Percentiles rank a stretch among this genome's conserved stretches.
Conservation (phyloP, 2,329 filamentous ascomycete species). For the Sporothrix variecibatus region DNA sequence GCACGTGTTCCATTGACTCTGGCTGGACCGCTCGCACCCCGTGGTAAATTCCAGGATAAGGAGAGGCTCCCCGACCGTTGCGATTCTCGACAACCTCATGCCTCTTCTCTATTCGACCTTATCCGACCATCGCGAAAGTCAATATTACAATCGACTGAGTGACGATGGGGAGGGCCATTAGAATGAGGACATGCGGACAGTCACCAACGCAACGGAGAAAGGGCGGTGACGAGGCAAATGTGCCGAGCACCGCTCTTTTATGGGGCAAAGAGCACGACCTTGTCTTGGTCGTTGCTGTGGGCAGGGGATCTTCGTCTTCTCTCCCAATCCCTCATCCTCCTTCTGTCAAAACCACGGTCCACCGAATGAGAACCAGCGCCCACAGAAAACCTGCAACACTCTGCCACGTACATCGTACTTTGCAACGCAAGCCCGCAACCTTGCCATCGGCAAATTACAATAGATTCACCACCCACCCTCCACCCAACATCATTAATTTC, state of each 20-base stretch:
- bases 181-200: not conserved
- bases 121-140: not conserved
- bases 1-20: not conserved
- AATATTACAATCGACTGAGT: not conserved
- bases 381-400: not conserved
- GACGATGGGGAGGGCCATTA: not conserved
- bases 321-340: not conserved
- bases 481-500: not conserved
- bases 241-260: constrained; percentile 13
- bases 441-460: not conserved
- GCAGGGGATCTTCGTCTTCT: not conserved
- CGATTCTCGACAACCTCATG: not conserved
- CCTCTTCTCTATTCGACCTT: not conserved
- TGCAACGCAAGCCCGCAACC: not conserved
- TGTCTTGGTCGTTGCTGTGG: constrained; percentile 6
- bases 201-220: not conserved
- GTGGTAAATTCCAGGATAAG: too few relatives aligned
- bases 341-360: not conserved
- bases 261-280: constrained; percentile 1
- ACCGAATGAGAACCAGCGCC: not conserved
- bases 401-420: not conserved
- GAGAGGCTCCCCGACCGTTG: too few relatives aligned
- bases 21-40: not conserved
- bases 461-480: not conserved
- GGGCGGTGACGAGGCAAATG: constrained; percentile 3